These are phyloP conservation scores for Wakefieldia striispora DNA, from an alignment of 768 basidiomycete genomes.

Conservation along the genomic window DNA sequence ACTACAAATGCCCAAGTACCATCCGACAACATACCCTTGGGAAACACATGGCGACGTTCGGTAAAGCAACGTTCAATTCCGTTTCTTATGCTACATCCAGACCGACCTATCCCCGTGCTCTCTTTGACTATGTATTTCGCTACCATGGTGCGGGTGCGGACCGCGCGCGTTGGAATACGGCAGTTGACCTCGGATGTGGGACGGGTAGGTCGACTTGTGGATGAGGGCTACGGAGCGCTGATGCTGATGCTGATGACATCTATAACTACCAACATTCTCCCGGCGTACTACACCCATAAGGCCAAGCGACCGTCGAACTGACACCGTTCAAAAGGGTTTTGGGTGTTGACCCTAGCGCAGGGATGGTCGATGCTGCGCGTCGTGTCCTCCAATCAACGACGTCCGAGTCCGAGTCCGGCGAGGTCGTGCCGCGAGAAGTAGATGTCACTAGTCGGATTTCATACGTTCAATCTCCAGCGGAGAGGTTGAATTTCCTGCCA, in stretches of 20 bases:
- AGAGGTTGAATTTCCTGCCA: constrained; percentile 50
- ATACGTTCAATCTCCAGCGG: constrained; percentile 46
- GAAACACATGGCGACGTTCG: constrained; percentile 63
- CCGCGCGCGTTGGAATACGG: constrained; percentile 45
- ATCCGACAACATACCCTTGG: background rate
- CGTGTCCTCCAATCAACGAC: constrained; percentile 12
- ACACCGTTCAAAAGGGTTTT: constrained; percentile 56
- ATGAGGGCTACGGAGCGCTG: too few species aligned
- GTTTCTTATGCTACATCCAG: constrained; percentile 63
- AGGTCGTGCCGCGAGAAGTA: constrained; percentile 7
- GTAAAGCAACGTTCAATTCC: constrained; percentile 67
- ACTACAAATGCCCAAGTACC: too few species aligned
- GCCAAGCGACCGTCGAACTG: constrained; percentile 67
- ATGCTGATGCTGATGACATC: too few species aligned
- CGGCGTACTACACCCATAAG: constrained; percentile 30
- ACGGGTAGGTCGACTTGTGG: constrained; percentile 50
- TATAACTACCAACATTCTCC: too few species aligned
- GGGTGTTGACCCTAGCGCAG: constrained; percentile 69
- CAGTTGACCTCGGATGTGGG: constrained; percentile 80
- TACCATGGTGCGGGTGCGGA: constrained; percentile 44
- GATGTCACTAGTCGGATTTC: constrained; percentile 22
- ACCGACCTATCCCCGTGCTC: constrained; percentile 67
- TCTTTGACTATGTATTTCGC: constrained; percentile 61
- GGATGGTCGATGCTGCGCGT: constrained; percentile 65
- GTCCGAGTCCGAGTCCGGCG: background rate